These are phyloP conservation scores for Apiotrichum veenhuisii DNA, from an alignment of 1,284 basidiomycete genomes.

Conservation along the genomic window DNA sequence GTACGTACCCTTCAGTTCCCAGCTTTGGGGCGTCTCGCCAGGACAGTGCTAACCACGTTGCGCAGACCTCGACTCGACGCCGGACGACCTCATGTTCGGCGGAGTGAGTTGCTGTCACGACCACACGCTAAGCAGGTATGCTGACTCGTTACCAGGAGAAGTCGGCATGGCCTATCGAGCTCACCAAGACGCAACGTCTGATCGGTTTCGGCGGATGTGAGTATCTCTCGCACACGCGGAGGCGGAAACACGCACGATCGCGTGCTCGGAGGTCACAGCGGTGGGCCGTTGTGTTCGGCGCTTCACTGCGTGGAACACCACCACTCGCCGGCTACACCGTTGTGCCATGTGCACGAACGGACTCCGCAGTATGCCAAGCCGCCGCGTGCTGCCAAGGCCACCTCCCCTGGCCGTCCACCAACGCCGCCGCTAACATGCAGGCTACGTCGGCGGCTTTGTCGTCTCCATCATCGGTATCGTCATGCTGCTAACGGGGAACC, in stretches of 20 bases:
- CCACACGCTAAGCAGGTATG: no score
- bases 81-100: slow-evolving; percentile 45
- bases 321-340: no score
- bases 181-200: slow-evolving; percentile 72
- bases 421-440: slow-evolving; percentile 8
- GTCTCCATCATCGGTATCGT: slow-evolving; percentile 71
- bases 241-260: no score
- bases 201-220: slow-evolving; percentile 79
- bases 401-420: not conserved
- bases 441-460: slow-evolving; percentile 66
- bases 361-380: no score
- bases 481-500: slow-evolving; percentile 67
- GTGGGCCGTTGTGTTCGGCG: no score
- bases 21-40: no score
- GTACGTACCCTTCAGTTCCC: slow-evolving; percentile 19
- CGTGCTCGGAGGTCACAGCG: no score
- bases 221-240: no score
- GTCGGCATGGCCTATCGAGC: slow-evolving; percentile 72
- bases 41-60: not conserved
- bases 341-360: no score
- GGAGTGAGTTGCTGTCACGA: slow-evolving; percentile 29
- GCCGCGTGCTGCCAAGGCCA: not conserved
- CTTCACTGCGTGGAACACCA: no score
- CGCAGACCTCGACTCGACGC: slow-evolving; percentile 23
- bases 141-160: slow-evolving; percentile 52